A percentile compares a stretch with the other conserved stretches of the same genome.
Conservation (phyloP, 371 early-diverging fungal species). For the Lichtheimia corymbifera region DNA sequence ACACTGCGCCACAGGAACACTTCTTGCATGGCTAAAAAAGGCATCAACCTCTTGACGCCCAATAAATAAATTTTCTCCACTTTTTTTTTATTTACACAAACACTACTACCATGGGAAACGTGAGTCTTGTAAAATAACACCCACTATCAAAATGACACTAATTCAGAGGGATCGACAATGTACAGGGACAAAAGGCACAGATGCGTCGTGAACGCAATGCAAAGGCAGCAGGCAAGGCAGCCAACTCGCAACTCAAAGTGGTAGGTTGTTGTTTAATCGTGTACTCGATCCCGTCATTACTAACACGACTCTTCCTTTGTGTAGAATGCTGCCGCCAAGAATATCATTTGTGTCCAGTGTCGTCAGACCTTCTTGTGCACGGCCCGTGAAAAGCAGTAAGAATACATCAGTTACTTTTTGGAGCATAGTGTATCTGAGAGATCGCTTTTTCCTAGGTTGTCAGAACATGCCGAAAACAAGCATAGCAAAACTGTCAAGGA, state of each 20-base stretch:
- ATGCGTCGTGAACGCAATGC: slow-evolving; percentile 76
- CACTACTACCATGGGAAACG: slow-evolving; percentile 15
- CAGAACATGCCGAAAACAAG: slow-evolving; percentile 79
- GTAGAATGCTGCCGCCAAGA: slow-evolving; percentile 83
- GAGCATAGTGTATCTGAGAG: slow-evolving; percentile 2
- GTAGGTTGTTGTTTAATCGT: slow-evolving; percentile 37
- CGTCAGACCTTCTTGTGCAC: slow-evolving; percentile 85
- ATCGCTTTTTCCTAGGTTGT: slow-evolving; percentile 38
- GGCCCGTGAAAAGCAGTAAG: slow-evolving; percentile 71
- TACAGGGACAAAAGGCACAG: slow-evolving; percentile 75
- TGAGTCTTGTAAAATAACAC: not conserved
- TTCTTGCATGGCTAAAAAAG: no score
- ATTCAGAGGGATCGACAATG: not conserved
- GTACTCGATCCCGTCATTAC: not conserved
- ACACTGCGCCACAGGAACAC: no score
- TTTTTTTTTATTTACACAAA: slow-evolving; percentile 5
- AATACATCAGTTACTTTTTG: no score
- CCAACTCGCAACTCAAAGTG: slow-evolving; percentile 78
- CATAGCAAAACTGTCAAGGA: slow-evolving; percentile 77
- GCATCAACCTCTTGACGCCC: no score
- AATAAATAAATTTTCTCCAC: not conserved
- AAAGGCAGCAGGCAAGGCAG: slow-evolving; percentile 53
- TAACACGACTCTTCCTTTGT: not conserved
- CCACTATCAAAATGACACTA: not conserved
- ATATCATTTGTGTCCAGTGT: slow-evolving; percentile 76